Base-by-base conservation (phyloP, 257 asterid species). In the Avicennia marina region DNA sequence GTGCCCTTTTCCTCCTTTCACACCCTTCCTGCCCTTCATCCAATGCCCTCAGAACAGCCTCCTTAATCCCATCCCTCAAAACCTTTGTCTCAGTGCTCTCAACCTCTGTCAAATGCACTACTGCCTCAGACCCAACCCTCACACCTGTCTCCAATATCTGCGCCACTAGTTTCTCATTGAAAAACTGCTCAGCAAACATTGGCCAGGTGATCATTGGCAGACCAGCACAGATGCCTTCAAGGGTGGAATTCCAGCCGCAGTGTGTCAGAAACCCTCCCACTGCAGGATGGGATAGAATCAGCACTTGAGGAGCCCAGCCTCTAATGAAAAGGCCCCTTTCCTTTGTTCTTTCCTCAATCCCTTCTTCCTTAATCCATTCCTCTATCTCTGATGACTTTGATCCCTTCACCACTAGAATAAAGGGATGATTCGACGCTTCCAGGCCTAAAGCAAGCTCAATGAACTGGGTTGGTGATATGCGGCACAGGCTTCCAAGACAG, bases 261-360 rank as follows among this genome's bases (percentile, higher is more conserved):
- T 75, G 78, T 0, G 81, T 67, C 41, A 71, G 1, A 16, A 75
- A 75, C 4, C 78, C 81, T 40, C 71, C 71, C 2, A 75, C 62
- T 0, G 78, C 6, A 4, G 60, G 42, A 31, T 75, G 78, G 6
- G 71, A 62, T 12, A 75, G 38, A 16, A 75, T 67, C 41, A 71
- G 19, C 16, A 71, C 74, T 46, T 81, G 89, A 2, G 89, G 89
- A 0, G 78, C 74, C 89, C 89, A 81, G 0, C 86, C 89, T 15
- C 76, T 73, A 52, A 78, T 68, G 40, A 81, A 29, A 1, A 81
- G 58, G 1, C 86, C 83, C 46, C 78, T 70, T 3, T 66, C 78
- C 40, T 65, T 49, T 15, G 38, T 66, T 36, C 86, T 70, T 33
- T 70, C 83, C 68, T 75, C 86, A 4, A 55, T 78, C 15, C 61